These are phyloP conservation scores for Mycena chlorophos DNA, from an alignment of 768 basidiomycete genomes.

Conservation along the genomic window DNA sequence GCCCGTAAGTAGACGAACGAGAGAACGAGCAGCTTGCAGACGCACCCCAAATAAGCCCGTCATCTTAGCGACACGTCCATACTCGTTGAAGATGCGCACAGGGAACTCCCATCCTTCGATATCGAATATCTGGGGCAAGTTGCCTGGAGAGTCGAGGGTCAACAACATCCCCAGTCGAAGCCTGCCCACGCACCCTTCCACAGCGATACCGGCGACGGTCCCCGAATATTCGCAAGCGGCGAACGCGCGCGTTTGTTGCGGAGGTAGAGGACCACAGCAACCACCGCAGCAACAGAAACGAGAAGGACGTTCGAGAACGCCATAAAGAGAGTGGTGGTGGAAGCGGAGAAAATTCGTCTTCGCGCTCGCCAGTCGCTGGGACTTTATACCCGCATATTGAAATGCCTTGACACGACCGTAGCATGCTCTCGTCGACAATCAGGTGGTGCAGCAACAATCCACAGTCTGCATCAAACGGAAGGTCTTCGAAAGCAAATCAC, in stretches of 20 bases:
- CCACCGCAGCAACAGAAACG: not conserved
- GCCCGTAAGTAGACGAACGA: constrained; percentile 5
- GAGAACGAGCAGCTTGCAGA: not conserved
- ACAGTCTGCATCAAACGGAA: too few relatives aligned
- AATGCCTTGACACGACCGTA: too few relatives aligned
- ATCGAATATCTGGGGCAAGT: constrained; percentile 18
- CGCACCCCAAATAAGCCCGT: constrained; percentile 28
- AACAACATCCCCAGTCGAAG: not conserved
- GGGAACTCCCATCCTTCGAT: constrained; percentile 18
- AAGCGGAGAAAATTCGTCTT: not conserved
- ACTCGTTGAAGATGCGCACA: constrained; percentile 12
- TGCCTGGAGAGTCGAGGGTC: constrained; percentile 2
- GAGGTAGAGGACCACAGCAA: not conserved
- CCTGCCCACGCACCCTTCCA: constrained; percentile 5
- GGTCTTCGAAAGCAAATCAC: too few relatives aligned
- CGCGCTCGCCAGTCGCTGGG: too few relatives aligned
- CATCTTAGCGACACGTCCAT: constrained; percentile 28
- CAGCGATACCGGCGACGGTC: constrained; percentile 8
- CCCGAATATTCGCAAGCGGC: constrained; percentile 15
- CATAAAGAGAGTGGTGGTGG: not conserved
- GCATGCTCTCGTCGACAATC: too few relatives aligned
- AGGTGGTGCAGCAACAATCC: too few relatives aligned
- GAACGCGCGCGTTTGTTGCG: constrained; percentile 3
- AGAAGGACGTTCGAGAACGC: constrained; percentile 4
- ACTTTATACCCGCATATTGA: too few relatives aligned